phyloP scores from a whole-genome alignment of 2,329 filamentous ascomycete species.

The Penicillium janthinellum region DNA sequence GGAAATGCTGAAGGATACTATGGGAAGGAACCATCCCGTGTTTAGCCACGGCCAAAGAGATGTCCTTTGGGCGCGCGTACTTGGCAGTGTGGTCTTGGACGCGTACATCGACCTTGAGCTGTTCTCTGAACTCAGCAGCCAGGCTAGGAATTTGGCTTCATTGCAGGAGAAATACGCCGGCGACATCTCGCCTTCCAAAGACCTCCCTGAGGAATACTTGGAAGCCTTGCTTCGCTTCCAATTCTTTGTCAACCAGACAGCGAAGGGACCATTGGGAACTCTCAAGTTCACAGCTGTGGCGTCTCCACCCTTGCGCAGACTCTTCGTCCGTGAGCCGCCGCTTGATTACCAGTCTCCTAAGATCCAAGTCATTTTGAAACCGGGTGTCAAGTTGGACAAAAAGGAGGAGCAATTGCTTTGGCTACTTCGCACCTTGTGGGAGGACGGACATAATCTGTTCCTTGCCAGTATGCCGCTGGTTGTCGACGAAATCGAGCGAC shows the following conservation, averaged over 20 bases:
- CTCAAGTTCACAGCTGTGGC: neutral
- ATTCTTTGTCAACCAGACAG: neutral
- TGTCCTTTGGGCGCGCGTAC: neutral
- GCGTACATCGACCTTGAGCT: neutral
- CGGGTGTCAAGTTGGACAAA: neutral
- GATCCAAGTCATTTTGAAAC: neutral
- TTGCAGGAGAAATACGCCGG: neutral
- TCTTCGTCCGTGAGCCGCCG: neutral
- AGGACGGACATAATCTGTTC: neutral
- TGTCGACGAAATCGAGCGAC: neutral
- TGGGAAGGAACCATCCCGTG: neutral
- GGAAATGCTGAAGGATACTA: neutral
- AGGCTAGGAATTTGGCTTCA: neutral
- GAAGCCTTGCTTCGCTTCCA: neutral
- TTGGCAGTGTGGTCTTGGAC: neutral
- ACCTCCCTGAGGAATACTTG: neutral
- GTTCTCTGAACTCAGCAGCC: neutral
- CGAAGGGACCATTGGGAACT: neutral
- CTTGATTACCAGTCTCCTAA: neutral
- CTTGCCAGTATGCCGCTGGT: neutral
- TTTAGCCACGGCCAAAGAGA: neutral
- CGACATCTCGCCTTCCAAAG: neutral
- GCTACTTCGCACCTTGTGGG: neutral
- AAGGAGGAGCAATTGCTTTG: neutral
- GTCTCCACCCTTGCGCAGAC: neutral